Evolutionary conservation across 805 yeast genomes (phyloP).

Genomic region (Yarrowia keelungensis): DNA sequence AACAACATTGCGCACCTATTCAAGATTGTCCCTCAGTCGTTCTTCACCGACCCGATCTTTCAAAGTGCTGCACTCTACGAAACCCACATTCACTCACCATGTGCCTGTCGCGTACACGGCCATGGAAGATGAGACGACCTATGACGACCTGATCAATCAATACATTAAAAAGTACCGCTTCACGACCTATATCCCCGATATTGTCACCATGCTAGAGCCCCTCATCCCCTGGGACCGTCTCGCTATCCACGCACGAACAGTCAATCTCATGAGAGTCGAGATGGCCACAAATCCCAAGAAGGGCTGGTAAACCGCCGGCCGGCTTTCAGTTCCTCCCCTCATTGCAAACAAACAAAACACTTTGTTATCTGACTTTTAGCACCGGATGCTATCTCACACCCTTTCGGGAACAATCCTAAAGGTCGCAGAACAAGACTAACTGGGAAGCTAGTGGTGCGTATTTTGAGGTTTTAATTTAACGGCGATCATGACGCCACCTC

Average conservation of each 20-base stretch:
- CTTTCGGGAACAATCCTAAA: conserved; percentile 7
- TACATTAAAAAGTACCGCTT: conserved; percentile 35
- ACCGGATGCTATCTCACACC: conserved; percentile 6
- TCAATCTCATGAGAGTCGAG: conserved; percentile 30
- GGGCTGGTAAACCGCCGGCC: conserved; percentile 24
- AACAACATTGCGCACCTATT: neutral
- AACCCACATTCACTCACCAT: conserved; percentile 17
- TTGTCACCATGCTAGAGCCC: conserved; percentile 35
- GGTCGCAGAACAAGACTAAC: neutral
- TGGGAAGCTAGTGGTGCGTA: neutral
- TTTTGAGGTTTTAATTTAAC: conserved; percentile 20
- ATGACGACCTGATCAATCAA: conserved; percentile 30
- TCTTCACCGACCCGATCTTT: conserved; percentile 8
- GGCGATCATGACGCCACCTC: conserved; percentile 25
- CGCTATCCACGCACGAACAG: conserved; percentile 19
- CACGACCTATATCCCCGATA: conserved; percentile 33
- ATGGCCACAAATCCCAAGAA: conserved; percentile 23
- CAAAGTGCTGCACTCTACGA: conserved; percentile 20
- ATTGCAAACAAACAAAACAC: neutral
- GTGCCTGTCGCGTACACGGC: conserved; percentile 21
- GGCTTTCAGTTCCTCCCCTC: neutral
- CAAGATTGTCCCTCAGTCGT: neutral
- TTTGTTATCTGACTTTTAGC: conserved; percentile 1
- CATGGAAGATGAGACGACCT: conserved; percentile 30
- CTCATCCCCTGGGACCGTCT: conserved; percentile 35